Evolutionary conservation across 768 basidiomycete species (phyloP).

Genomic region (Nidularia pulvinata): DNA sequence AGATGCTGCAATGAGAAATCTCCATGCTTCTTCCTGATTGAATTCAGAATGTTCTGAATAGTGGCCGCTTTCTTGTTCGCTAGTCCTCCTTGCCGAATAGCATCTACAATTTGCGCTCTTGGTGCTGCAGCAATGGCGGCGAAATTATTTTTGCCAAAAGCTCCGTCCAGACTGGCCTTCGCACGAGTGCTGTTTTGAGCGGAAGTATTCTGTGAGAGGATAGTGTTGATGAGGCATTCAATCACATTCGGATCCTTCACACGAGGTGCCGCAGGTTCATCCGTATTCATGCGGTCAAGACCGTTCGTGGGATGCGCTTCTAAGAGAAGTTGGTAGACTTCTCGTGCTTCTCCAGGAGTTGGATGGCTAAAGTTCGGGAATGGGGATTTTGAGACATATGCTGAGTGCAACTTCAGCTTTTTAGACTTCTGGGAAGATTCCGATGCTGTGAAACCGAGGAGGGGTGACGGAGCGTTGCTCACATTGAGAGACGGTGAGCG

Average conservation of each 20-base stretch:
- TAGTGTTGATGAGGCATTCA: slow-evolving; percentile 55
- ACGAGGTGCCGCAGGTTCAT: slow-evolving; percentile 43
- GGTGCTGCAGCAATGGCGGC: slow-evolving; percentile 44
- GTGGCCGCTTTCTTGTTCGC: slow-evolving; percentile 59
- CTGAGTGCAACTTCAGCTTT: slow-evolving; percentile 48
- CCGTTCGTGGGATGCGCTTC: slow-evolving; percentile 29
- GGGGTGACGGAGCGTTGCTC: no score
- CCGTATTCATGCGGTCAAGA: slow-evolving; percentile 21
- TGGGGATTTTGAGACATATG: slow-evolving; percentile 40
- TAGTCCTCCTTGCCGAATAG: slow-evolving; percentile 54
- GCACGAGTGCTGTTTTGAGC: slow-evolving; percentile 47
- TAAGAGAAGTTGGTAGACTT: slow-evolving; percentile 39
- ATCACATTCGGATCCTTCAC: slow-evolving; percentile 52
- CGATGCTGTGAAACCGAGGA: not conserved
- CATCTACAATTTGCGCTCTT: slow-evolving; percentile 37
- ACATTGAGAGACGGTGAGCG: no score
- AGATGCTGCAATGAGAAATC: slow-evolving; percentile 61
- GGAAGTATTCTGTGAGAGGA: slow-evolving; percentile 64
- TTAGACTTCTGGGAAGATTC: slow-evolving; percentile 27
- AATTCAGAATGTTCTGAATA: slow-evolving; percentile 46
- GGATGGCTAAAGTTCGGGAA: slow-evolving; percentile 45
- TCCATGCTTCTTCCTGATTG: slow-evolving; percentile 44
- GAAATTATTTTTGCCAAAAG: slow-evolving; percentile 52
- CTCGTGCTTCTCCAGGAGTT: slow-evolving; percentile 35
- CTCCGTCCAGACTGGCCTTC: slow-evolving; percentile 42